A percentile compares a stretch with the other conserved stretches of the same genome.
These are phyloP conservation scores for Neocallimastix lanati DNA, from an alignment of 192 early-diverging fungal species.

Conservation along the genomic window DNA sequence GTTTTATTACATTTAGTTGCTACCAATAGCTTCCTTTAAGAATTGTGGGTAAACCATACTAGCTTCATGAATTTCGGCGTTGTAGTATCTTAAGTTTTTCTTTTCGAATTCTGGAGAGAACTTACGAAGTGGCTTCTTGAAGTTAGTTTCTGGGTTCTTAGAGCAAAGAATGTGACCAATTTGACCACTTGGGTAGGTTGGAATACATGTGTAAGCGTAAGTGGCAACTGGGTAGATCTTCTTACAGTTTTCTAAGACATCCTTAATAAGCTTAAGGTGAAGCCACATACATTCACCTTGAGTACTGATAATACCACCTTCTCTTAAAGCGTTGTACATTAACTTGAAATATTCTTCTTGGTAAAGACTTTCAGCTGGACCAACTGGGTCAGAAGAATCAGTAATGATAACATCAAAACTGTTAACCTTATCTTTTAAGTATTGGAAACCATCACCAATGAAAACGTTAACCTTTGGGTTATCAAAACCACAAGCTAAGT, in stretches of 20 bases:
- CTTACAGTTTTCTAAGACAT: slow-evolving; percentile 61
- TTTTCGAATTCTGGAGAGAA: slow-evolving; percentile 63
- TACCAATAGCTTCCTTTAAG: slow-evolving; percentile 36
- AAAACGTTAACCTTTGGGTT: slow-evolving; percentile 88
- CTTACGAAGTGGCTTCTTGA: slow-evolving; percentile 58
- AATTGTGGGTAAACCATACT: slow-evolving; percentile 89
- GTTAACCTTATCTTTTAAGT: slow-evolving; percentile 69
- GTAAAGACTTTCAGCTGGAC: slow-evolving; percentile 90
- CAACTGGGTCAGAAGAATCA: slow-evolving; percentile 94
- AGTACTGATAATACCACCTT: slow-evolving; percentile 81
- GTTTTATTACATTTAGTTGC: background rate
- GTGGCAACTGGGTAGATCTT: slow-evolving; percentile 76
- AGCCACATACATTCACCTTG: slow-evolving; percentile 99
- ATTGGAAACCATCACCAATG: slow-evolving; percentile 92
- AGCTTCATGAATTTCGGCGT: slow-evolving; percentile 75
- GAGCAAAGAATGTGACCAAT: slow-evolving; percentile 91
- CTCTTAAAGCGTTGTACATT: slow-evolving; percentile 74
- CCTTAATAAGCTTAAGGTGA: slow-evolving; percentile 77
- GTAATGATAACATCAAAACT: slow-evolving; percentile 97
- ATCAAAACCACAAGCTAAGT: slow-evolving; percentile 80
- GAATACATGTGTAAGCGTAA: slow-evolving; percentile 87
- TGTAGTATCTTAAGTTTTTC: slow-evolving; percentile 80
- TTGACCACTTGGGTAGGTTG: slow-evolving; percentile 94
- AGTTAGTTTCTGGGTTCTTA: slow-evolving; percentile 54
- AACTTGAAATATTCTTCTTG: slow-evolving; percentile 81